Percentiles rank a stretch among this genome's conserved stretches.
These are phyloP conservation scores for Sporothrix pallida DNA, from an alignment of 2,329 filamentous ascomycete genomes.

Conservation along the genomic window DNA sequence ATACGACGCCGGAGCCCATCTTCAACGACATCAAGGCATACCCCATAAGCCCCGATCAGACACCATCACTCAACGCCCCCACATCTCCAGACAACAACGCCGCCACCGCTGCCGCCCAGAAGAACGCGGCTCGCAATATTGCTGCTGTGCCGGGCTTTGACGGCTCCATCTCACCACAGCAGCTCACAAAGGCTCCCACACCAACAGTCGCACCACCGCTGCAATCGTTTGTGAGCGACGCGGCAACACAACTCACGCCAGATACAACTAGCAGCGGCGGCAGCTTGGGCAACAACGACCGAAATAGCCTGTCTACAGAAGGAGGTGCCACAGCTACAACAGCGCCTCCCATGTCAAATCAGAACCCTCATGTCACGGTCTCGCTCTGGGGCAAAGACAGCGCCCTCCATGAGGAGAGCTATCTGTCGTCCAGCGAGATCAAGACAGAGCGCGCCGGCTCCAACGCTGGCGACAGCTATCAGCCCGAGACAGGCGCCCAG, in stretches of 20 bases:
- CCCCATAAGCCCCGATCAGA: conserved; percentile 60
- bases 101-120: conserved; percentile 7
- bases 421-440: conserved; percentile 39
- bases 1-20: conserved; percentile 36
- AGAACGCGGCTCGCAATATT: conserved; percentile 22
- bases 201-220: conserved; percentile 39
- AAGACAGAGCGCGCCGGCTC: conserved; percentile 27
- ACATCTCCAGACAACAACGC: conserved; percentile 49
- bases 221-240: conserved; percentile 39
- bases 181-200: conserved; percentile 50
- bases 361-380: conserved; percentile 62
- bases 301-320: conserved; percentile 51
- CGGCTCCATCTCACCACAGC: conserved; percentile 51
- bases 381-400: conserved; percentile 60
- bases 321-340: conserved; percentile 51
- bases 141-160: conserved; percentile 38
- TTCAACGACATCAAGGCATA: conserved; percentile 44
- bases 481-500: neutral
- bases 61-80: conserved; percentile 54
- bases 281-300: conserved; percentile 34
- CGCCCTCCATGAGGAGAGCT: conserved; percentile 35
- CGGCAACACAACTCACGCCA: conserved; percentile 52
- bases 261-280: conserved; percentile 56
- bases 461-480: neutral
- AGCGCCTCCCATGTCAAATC: conserved; percentile 50